Percentiles rank a stretch among this genome's conserved stretches.
These are phyloP conservation scores for Chlamydomonas sp. DNA, from an alignment of 139 green algal genomes.

Conservation along the genomic window DNA sequence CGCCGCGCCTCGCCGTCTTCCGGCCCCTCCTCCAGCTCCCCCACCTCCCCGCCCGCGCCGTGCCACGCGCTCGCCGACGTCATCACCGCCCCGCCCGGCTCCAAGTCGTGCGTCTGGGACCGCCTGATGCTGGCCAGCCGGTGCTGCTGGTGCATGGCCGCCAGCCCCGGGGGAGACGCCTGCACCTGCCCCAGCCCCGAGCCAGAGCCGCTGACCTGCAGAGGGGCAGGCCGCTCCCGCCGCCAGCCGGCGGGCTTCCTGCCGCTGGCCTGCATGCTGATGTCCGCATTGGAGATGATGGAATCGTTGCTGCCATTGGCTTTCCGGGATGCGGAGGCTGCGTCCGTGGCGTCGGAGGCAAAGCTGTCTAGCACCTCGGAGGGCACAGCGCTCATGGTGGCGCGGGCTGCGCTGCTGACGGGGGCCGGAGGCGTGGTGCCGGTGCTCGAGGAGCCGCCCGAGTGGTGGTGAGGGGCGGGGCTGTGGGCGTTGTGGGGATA, in stretches of 20 bases:
- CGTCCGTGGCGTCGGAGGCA: background rate
- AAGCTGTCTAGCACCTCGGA: background rate
- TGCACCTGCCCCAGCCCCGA: too few relatives aligned
- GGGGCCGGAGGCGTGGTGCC: background rate
- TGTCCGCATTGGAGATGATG: constrained; percentile 33
- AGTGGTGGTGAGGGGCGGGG: too few relatives aligned
- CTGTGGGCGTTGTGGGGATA: too few relatives aligned
- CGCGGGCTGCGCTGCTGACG: background rate
- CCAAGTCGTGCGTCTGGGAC: background rate
- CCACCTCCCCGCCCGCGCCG: background rate
- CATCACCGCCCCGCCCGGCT: constrained; percentile 13
- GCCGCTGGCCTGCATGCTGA: constrained; percentile 1
- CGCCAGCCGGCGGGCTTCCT: background rate
- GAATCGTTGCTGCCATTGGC: background rate
- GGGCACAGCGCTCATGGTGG: background rate
- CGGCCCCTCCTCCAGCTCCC: background rate
- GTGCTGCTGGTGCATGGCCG: too few relatives aligned
- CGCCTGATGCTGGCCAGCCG: background rate
- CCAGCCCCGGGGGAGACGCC: too few relatives aligned
- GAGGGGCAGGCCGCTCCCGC: constrained; percentile 8
- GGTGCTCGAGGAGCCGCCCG: background rate
- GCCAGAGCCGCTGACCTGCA: constrained; percentile 1
- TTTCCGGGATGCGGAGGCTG: background rate
- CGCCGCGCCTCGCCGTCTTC: background rate
- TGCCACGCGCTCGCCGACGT: background rate